These are phyloP conservation scores for Candida broadrunensis DNA, from an alignment of 805 yeast genomes.

Conservation along the genomic window DNA sequence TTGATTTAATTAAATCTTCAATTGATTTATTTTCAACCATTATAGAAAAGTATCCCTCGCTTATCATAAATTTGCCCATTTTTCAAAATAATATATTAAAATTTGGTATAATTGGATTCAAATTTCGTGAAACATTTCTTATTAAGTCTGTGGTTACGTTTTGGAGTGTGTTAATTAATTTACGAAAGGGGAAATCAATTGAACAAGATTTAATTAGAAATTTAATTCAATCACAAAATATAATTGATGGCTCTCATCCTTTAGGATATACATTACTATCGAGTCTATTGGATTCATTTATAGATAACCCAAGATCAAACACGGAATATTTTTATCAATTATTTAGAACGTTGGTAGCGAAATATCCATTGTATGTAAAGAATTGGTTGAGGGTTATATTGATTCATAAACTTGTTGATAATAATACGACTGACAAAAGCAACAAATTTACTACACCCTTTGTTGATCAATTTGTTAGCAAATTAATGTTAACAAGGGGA, in stretches of 20 bases:
- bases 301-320: slow-evolving; percentile 54
- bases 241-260: slow-evolving; percentile 5
- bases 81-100: slow-evolving; percentile 19
- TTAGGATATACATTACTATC: slow-evolving; percentile 23
- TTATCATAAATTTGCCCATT: slow-evolving; percentile 34
- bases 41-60: slow-evolving; percentile 47
- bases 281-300: slow-evolving; percentile 30
- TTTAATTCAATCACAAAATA: slow-evolving; percentile 16
- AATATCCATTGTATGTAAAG: slow-evolving; percentile 47
- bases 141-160: slow-evolving; percentile 51
- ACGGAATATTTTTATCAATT: slow-evolving; percentile 56
- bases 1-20: slow-evolving; percentile 55
- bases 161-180: slow-evolving; percentile 49
- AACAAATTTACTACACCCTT: neutral
- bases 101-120: slow-evolving; percentile 37
- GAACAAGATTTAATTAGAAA: slow-evolving; percentile 34
- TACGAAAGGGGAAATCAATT: slow-evolving; percentile 43
- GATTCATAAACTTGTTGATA: neutral
- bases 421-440: neutral
- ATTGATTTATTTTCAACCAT: slow-evolving; percentile 51
- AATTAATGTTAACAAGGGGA: slow-evolving; percentile 62
- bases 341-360: slow-evolving; percentile 44
- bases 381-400: slow-evolving; percentile 35
- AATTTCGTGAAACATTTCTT: slow-evolving; percentile 52
- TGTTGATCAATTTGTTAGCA: slow-evolving; percentile 42